Conservation (phyloP, 73 alveolate species). For the Effrenium voratum region DNA sequence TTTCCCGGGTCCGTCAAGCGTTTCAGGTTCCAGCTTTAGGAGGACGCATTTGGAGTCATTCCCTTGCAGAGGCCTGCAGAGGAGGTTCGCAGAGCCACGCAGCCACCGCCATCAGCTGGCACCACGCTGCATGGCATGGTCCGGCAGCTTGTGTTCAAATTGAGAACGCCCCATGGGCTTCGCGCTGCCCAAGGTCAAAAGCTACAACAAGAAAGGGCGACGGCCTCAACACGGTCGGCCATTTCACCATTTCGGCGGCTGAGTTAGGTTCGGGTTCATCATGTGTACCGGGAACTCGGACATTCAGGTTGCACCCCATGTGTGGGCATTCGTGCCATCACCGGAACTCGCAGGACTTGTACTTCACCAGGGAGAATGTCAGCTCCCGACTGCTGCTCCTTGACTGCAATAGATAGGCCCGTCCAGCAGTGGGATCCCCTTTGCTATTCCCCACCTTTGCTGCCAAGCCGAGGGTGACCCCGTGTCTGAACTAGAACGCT, state of each 20-base stretch:
- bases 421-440: no score
- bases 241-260: not conserved
- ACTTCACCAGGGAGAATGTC: slow-evolving; percentile 81
- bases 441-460: no score
- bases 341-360: slow-evolving; percentile 6
- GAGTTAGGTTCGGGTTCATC: slow-evolving; percentile 77
- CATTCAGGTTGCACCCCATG: slow-evolving; percentile 36
- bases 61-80: slow-evolving; percentile 65
- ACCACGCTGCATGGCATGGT: slow-evolving; percentile 93
- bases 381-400: slow-evolving; percentile 64
- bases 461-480: no score
- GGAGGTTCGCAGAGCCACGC: slow-evolving; percentile 69
- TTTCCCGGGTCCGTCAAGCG: no score
- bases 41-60: not conserved
- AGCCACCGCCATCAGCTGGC: slow-evolving; percentile 84
- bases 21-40: no score
- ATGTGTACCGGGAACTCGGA: slow-evolving; percentile 93
- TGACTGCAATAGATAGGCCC: not conserved
- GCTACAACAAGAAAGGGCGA: slow-evolving; percentile 88
- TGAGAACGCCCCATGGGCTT: not conserved
- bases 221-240: not conserved
- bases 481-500: no score
- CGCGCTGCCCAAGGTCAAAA: slow-evolving; percentile 38
- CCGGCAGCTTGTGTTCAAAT: not conserved
- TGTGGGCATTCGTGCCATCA: not conserved